A percentile compares a stretch with the other conserved stretches of the same genome.
phyloP scores from a whole-genome alignment of 768 basidiomycete genomes.

The Sistotremastrum niveocremeum region DNA sequence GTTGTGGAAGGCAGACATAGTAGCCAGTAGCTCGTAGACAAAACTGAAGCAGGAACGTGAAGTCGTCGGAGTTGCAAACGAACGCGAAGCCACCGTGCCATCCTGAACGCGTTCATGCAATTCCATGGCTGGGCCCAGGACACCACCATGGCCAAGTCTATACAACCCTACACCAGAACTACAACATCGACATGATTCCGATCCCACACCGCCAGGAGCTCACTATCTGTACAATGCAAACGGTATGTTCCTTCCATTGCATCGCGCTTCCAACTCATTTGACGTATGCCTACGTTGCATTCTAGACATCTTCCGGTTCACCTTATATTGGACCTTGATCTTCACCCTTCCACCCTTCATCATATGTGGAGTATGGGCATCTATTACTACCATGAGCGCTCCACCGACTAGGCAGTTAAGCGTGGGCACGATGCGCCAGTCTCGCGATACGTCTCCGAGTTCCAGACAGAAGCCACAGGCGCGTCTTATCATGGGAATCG shows the following conservation, averaged over 20 bases:
- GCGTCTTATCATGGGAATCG: too few relatives aligned
- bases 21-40: too few relatives aligned
- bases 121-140: neutral
- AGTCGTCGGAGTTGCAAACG: too few relatives aligned
- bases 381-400: conserved; percentile 27
- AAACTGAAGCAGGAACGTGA: too few relatives aligned
- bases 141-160: conserved; percentile 21
- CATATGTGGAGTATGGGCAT: conserved; percentile 27
- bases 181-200: conserved; percentile 9
- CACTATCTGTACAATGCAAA: conserved; percentile 22
- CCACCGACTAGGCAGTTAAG: conserved; percentile 9
- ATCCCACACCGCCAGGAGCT: conserved; percentile 19
- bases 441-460: too few relatives aligned
- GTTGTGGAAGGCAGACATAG: too few relatives aligned
- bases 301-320: conserved; percentile 31
- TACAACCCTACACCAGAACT: conserved; percentile 25
- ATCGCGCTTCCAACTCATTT: neutral
- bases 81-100: too few relatives aligned
- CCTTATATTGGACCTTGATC: conserved; percentile 34
- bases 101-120: too few relatives aligned
- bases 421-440: too few relatives aligned
- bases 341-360: conserved; percentile 30
- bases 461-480: too few relatives aligned
- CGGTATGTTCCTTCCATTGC: conserved; percentile 13
- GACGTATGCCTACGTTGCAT: neutral